Conservation (phyloP, 1,284 basidiomycete species). For the Trametes hirsuta region DNA sequence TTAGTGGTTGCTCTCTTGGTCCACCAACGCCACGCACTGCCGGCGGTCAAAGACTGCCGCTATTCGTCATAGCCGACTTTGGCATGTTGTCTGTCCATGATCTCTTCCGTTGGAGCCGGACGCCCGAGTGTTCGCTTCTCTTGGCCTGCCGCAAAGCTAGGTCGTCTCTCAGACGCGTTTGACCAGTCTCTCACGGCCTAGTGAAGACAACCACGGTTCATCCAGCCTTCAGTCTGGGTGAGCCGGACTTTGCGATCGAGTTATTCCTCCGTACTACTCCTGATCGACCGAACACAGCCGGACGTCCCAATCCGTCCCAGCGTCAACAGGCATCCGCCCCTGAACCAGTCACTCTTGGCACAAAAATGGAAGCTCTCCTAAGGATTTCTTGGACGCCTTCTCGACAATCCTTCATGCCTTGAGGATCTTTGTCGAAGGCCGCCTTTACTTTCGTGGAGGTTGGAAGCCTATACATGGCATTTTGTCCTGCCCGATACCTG, state of each 20-base stretch:
- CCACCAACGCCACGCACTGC: not conserved
- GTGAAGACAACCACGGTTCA: not conserved
- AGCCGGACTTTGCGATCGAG: not conserved
- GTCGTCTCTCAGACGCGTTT: not conserved
- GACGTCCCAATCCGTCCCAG: not conserved
- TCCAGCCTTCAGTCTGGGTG: not conserved
- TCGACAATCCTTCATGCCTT: constrained; percentile 14
- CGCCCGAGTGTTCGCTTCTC: not conserved
- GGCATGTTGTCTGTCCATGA: not conserved
- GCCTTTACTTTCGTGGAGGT: not conserved
- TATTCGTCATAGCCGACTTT: constrained; percentile 4
- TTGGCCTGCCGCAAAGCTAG: not conserved
- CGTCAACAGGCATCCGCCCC: not conserved
- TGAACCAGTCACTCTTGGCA: not conserved
- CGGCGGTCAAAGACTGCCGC: not conserved
- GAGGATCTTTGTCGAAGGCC: constrained; percentile 1
- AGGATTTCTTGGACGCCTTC: not conserved
- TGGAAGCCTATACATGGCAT: not conserved
- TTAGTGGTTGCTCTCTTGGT: no score
- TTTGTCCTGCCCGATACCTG: not conserved
- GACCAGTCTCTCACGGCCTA: not conserved
- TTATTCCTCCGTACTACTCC: not conserved
- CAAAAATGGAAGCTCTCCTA: constrained; percentile 4
- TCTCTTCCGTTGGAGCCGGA: constrained; percentile 3
- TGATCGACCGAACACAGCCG: constrained; percentile 3